phyloP scores from a whole-genome alignment of 768 basidiomycete species.

The Rhodotorula kratochvilovae region DNA sequence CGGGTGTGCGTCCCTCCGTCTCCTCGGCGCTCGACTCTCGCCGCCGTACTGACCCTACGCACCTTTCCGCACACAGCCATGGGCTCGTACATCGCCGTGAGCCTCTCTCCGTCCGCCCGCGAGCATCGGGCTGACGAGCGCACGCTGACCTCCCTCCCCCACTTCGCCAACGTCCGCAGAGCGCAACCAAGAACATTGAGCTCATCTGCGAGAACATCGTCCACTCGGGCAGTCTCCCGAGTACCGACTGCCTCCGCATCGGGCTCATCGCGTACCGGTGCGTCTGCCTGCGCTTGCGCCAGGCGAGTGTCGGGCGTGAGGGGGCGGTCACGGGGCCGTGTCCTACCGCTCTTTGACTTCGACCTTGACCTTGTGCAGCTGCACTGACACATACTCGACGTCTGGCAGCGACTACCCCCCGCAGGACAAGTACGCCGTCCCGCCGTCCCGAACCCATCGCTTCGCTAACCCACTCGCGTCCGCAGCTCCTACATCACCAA shows the following conservation, averaged over 20 bases:
- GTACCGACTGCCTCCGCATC: constrained; percentile 76
- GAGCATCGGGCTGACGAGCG: neutral
- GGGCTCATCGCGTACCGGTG: constrained; percentile 84
- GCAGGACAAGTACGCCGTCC: constrained; percentile 60
- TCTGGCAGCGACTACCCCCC: constrained; percentile 72
- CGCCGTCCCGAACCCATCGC: too few relatives aligned
- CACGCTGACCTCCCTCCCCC: neutral
- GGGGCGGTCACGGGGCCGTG: neutral
- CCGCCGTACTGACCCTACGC: neutral
- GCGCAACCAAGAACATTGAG: constrained; percentile 89
- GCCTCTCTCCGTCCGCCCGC: neutral
- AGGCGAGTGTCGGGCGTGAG: neutral
- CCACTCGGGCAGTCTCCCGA: constrained; percentile 84
- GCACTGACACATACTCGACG: too few relatives aligned
- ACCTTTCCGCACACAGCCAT: constrained; percentile 11
- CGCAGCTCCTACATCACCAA: constrained; percentile 72
- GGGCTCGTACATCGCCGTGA: constrained; percentile 38
- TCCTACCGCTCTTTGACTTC: neutral
- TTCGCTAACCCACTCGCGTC: neutral
- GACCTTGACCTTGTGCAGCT: too few relatives aligned
- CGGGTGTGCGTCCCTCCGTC: constrained; percentile 10
- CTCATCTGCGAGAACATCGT: constrained; percentile 91
- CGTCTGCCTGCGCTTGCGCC: neutral
- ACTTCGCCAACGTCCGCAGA: neutral
- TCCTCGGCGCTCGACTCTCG: neutral